Evolutionary conservation across 2,329 filamentous ascomycete species (phyloP).

Genomic region (Tolypocladium sp.): DNA sequence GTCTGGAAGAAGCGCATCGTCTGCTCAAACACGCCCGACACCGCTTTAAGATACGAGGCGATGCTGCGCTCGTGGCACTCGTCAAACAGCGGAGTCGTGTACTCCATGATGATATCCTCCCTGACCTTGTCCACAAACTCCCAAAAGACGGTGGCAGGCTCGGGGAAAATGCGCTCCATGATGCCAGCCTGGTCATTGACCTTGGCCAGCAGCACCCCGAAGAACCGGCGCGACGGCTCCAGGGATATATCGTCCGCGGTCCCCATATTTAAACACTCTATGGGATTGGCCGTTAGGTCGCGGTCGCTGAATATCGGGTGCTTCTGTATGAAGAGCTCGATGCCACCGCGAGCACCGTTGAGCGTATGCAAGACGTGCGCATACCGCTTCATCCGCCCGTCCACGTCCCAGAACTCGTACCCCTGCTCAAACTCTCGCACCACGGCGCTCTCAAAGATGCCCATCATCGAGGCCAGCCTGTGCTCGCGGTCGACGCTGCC

Average conservation of each 20-base stretch:
- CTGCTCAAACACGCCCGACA: conserved; percentile 84
- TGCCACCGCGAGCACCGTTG: conserved; percentile 68
- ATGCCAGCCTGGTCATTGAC: conserved; percentile 75
- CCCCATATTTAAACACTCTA: conserved; percentile 71
- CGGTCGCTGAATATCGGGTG: conserved; percentile 74
- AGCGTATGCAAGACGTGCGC: conserved; percentile 75
- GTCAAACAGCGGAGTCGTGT: conserved; percentile 76
- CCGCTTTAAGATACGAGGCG: conserved; percentile 71
- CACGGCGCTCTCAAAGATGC: conserved; percentile 84
- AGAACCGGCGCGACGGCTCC: conserved; percentile 73
- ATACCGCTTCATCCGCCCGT: conserved; percentile 82
- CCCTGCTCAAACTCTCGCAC: conserved; percentile 88
- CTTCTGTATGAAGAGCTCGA: conserved; percentile 83
- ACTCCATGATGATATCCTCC: conserved; percentile 79
- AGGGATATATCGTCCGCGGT: conserved; percentile 61
- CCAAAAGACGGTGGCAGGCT: conserved; percentile 61
- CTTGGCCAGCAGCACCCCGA: conserved; percentile 62
- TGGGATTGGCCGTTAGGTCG: conserved; percentile 56
- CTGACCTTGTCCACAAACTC: conserved; percentile 73
- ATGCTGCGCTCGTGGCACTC: conserved; percentile 71
- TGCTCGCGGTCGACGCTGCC: conserved; percentile 65
- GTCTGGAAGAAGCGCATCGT: conserved; percentile 67
- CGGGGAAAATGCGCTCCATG: conserved; percentile 75
- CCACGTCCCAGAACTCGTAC: conserved; percentile 80
- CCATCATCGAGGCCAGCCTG: conserved; percentile 64